Percentiles rank a stretch among this genome's conserved stretches.
These are phyloP conservation scores for Aureobasidium uvarum DNA, from an alignment of 2,329 filamentous ascomycete species.

Conservation along the genomic window DNA sequence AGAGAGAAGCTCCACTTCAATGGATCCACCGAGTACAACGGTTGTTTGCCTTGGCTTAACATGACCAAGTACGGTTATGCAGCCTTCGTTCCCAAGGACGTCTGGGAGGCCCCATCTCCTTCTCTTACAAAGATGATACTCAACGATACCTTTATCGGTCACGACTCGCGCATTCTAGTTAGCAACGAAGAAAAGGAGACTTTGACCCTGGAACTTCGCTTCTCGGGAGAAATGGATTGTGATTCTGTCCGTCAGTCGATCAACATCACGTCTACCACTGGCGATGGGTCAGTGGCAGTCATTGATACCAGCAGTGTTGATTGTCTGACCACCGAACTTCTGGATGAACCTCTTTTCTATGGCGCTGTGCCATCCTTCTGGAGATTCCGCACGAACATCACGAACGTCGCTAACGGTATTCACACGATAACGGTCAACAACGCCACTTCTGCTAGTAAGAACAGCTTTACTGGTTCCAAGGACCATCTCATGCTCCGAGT, in stretches of 20 bases:
- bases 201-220: slow-evolving; percentile 56
- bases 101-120: slow-evolving; percentile 54
- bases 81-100: slow-evolving; percentile 56
- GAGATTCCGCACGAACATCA: slow-evolving; percentile 54
- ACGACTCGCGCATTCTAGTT: slow-evolving; percentile 58
- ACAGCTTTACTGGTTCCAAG: slow-evolving; percentile 49
- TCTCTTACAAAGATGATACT: slow-evolving; percentile 61
- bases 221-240: slow-evolving; percentile 62
- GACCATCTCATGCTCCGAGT: slow-evolving; percentile 63
- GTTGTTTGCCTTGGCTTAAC: slow-evolving; percentile 55
- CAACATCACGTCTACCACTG: slow-evolving; percentile 54
- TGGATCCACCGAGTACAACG: slow-evolving; percentile 50
- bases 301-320: slow-evolving; percentile 48
- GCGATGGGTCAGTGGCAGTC: slow-evolving; percentile 45
- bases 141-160: slow-evolving; percentile 43
- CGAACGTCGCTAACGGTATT: slow-evolving; percentile 60
- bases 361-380: slow-evolving; percentile 56
- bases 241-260: slow-evolving; percentile 53
- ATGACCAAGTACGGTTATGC: slow-evolving; percentile 59
- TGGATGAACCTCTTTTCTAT: slow-evolving; percentile 43
- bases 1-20: slow-evolving; percentile 50
- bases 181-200: slow-evolving; percentile 45
- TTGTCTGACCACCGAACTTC: slow-evolving; percentile 46
- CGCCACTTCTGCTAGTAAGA: slow-evolving; percentile 44
- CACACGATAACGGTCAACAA: slow-evolving; percentile 60